These are phyloP conservation scores for Candida odintsovae DNA, from an alignment of 805 yeast species.

Conservation along the genomic window DNA sequence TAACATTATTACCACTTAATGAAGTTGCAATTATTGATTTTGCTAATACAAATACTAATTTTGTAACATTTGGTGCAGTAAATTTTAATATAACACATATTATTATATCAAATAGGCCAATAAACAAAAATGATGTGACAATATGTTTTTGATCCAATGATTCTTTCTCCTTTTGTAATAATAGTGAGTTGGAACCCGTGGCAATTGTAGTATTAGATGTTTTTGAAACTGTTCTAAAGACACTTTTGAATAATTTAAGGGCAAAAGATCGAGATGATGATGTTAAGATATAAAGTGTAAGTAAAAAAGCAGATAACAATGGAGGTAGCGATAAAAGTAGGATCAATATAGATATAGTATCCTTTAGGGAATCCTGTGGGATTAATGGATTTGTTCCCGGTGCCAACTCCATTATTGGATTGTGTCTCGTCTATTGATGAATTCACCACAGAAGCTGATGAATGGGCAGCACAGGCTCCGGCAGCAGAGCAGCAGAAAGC, in stretches of 20 bases:
- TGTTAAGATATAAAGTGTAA: constrained; percentile 12
- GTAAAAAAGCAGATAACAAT: constrained; percentile 12
- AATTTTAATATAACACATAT: constrained; percentile 13
- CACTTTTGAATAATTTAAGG: constrained; percentile 10
- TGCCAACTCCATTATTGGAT: background rate
- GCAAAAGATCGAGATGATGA: constrained; percentile 15
- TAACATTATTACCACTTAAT: constrained; percentile 15
- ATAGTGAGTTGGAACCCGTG: background rate
- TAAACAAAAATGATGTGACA: constrained; percentile 11
- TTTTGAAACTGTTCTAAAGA: constrained; percentile 3
- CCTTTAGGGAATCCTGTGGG: constrained; percentile 17
- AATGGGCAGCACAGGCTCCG: no score
- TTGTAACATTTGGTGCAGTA: constrained; percentile 19
- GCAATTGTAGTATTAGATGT: background rate
- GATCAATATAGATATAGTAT: constrained; percentile 20
- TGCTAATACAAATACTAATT: constrained; percentile 18
- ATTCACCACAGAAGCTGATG: no score
- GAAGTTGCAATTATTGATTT: constrained; percentile 19
- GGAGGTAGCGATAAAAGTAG: constrained; percentile 21
- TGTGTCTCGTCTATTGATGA: background rate
- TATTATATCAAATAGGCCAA: constrained; percentile 15
- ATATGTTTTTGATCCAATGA: constrained; percentile 2
- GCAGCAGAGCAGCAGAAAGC: background rate
- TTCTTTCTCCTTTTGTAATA: constrained; percentile 1
- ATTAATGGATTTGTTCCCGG: constrained; percentile 9